Conservation (phyloP, 352 stramenopile genomes). For the Globisporangium ultimum region DNA sequence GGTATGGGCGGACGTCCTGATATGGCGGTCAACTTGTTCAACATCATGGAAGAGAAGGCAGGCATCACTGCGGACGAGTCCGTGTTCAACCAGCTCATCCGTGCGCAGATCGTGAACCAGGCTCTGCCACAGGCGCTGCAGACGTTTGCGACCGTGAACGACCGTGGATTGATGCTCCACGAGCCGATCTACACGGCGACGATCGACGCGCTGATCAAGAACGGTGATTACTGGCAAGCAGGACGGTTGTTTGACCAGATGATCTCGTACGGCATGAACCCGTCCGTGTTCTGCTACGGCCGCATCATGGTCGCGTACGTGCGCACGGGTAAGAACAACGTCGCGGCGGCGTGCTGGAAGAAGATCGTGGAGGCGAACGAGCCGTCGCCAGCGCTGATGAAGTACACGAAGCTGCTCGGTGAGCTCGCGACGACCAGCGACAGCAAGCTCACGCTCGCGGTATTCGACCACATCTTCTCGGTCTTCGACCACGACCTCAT, state of each 20-base stretch:
- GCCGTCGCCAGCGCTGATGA: slow-evolving; percentile 31
- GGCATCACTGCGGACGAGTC: slow-evolving; percentile 38
- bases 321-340: slow-evolving; percentile 59
- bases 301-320: slow-evolving; percentile 77
- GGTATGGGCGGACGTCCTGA: slow-evolving; percentile 60
- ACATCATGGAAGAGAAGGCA: slow-evolving; percentile 56
- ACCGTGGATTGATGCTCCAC: slow-evolving; percentile 43
- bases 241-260: slow-evolving; percentile 73
- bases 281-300: slow-evolving; percentile 70
- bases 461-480: slow-evolving; percentile 61
- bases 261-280: slow-evolving; percentile 51
- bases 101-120: slow-evolving; percentile 69
- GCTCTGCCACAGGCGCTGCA: slow-evolving; percentile 68
- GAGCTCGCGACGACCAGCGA: slow-evolving; percentile 59
- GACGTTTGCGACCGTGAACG: slow-evolving; percentile 55
- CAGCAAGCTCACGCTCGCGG: slow-evolving; percentile 48
- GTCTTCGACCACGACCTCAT: slow-evolving; percentile 43
- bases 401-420: slow-evolving; percentile 64
- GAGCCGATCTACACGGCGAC: slow-evolving; percentile 79
- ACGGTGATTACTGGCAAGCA: slow-evolving; percentile 64
- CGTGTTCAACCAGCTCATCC: slow-evolving; percentile 72
- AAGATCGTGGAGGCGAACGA: slow-evolving; percentile 58
- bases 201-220: slow-evolving; percentile 62
- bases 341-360: slow-evolving; percentile 66
- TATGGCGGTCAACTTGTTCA: slow-evolving; percentile 50